Conservation (phyloP, 305 asterid genomes). For the Solanum hybrid region DNA sequence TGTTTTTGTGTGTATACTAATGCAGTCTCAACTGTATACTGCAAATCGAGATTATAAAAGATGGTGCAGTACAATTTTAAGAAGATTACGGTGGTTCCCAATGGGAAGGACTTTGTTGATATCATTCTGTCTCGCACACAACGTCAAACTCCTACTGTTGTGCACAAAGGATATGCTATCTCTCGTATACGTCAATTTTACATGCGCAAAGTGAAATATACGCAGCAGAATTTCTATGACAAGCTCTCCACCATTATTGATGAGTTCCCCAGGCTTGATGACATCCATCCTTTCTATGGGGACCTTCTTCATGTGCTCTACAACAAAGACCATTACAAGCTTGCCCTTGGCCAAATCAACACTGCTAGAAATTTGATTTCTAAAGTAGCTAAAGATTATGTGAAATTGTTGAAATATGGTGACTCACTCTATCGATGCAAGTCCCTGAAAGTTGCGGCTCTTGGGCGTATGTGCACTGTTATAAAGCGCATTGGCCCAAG, state of each 20-base stretch:
- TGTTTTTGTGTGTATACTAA: neutral
- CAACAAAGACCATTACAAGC: conserved; percentile 49
- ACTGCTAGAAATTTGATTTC: conserved; percentile 82
- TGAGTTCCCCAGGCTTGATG: conserved; percentile 88
- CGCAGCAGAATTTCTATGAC: conserved; percentile 80
- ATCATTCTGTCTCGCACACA: conserved; percentile 90
- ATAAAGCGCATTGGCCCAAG: conserved; percentile 81
- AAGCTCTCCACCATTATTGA: conserved; percentile 81
- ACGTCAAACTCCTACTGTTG: conserved; percentile 84
- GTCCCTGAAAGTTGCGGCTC: conserved; percentile 75
- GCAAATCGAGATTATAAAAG: conserved; percentile 8
- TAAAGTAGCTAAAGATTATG: conserved; percentile 76
- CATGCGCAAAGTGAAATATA: conserved; percentile 87
- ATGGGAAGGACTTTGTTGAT: conserved; percentile 84
- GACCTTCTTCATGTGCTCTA: conserved; percentile 91
- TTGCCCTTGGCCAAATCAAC: conserved; percentile 89
- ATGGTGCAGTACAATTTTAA: conserved; percentile 98
- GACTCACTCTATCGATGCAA: conserved; percentile 87
- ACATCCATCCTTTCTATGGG: conserved; percentile 92
- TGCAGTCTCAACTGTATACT: neutral
- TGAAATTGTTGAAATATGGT: conserved; percentile 73
- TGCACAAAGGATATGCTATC: conserved; percentile 90
- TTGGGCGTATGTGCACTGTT: conserved; percentile 39
- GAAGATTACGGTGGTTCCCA: conserved; percentile 77
- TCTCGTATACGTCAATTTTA: conserved; percentile 82